phyloP scores from a whole-genome alignment of 768 basidiomycete genomes.

The Rhodotorula graminis region DNA sequence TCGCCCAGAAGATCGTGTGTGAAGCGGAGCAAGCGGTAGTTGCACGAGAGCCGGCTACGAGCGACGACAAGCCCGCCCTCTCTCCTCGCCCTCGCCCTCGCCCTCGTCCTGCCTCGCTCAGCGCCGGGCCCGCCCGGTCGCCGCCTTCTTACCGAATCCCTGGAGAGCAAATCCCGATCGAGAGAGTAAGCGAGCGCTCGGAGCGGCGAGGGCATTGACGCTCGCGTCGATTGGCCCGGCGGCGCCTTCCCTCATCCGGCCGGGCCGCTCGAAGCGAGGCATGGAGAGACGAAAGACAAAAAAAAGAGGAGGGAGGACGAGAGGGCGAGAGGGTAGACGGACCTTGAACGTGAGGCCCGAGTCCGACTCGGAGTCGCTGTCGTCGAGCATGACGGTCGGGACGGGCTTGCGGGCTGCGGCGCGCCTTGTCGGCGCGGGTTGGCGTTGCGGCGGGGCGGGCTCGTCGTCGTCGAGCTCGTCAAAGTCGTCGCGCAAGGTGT shows the following conservation, averaged over 20 bases:
- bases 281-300: no score
- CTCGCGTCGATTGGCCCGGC: no score
- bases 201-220: neutral
- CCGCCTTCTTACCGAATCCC: conserved; percentile 22
- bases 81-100: neutral
- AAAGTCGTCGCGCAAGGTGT: conserved; percentile 10
- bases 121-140: neutral
- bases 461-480: conserved; percentile 23
- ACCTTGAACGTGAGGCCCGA: conserved; percentile 35
- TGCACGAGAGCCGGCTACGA: no score
- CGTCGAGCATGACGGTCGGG: conserved; percentile 26
- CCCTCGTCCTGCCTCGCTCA: neutral
- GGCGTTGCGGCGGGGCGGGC: neutral
- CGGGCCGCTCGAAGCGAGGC: neutral
- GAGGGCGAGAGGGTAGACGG: neutral
- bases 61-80: neutral
- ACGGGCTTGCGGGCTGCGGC: conserved; percentile 4
- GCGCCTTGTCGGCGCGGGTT: neutral
- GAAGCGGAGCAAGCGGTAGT: no score
- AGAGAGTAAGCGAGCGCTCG: neutral
- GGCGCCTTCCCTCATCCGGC: no score
- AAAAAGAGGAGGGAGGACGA: no score
- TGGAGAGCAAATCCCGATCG: neutral
- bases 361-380: conserved; percentile 28
- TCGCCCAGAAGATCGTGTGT: no score